Evolutionary conservation across 1,139 yeast species (phyloP).

Genomic region (Saccharomyces pastorianus): DNA sequence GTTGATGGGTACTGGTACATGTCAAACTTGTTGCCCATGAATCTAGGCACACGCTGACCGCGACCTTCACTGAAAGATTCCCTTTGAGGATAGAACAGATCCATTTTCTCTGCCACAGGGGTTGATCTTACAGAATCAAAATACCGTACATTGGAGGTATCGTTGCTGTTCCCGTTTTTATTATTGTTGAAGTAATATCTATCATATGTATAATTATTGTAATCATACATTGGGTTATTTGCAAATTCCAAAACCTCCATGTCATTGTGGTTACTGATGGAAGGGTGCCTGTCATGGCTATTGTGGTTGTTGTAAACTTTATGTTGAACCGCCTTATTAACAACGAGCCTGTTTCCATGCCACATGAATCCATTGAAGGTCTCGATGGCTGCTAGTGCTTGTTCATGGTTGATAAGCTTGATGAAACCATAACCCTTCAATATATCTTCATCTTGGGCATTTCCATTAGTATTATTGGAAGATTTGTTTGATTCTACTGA

Average conservation of each 20-base stretch:
- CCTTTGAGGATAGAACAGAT: slow-evolving; percentile 2
- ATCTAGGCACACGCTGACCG: slow-evolving; percentile 4
- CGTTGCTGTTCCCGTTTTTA: not conserved
- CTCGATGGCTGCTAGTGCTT: slow-evolving; percentile 38
- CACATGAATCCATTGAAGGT: slow-evolving; percentile 31
- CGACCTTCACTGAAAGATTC: slow-evolving; percentile 4
- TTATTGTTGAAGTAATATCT: not conserved
- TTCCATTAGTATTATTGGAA: not conserved
- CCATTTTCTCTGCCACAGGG: not conserved
- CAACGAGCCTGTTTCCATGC: slow-evolving; percentile 22
- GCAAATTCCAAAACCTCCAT: not conserved
- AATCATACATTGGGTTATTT: not conserved
- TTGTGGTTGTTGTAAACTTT: slow-evolving; percentile 7
- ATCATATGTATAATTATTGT: not conserved
- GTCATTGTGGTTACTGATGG: not conserved
- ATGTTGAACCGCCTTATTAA: slow-evolving; percentile 28
- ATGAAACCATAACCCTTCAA: slow-evolving; percentile 43
- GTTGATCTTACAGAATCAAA: not conserved
- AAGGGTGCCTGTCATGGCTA: not conserved
- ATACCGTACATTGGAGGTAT: not conserved
- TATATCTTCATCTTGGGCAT: slow-evolving; percentile 14
- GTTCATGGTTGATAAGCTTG: slow-evolving; percentile 34
- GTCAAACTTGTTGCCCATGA: slow-evolving; percentile 3
- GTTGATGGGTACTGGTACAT: slow-evolving; percentile 10
- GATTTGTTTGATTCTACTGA: not conserved